Evolutionary conservation across 2,329 filamentous ascomycete species (phyloP), one percentile per base, ranked within the genome.

Genomic region (Aspergillus sp.): DNA sequence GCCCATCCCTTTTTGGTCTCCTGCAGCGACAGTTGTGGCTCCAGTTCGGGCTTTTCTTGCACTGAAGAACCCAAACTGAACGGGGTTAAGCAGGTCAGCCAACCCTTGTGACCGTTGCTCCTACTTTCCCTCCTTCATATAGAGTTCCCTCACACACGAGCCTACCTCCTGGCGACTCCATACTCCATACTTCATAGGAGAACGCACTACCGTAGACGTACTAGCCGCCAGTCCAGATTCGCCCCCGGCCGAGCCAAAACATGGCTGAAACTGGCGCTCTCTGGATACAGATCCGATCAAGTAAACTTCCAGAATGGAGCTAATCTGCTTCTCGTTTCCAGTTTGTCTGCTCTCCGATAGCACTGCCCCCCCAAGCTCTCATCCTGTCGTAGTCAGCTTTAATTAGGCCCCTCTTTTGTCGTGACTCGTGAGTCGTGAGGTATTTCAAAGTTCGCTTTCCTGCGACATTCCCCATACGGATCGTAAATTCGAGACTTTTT

Each of bases 231-330:
- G 23, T 43, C 27, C 31, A 55, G 21, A 40, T 7, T 53, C 41
- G 35, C 55, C 17, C 52, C 46, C 35, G 35, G 17, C 11, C 40
- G 33, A 47, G 44, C n/a, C 52, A 59, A 59, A 64, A 60, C 57
- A 55, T 48, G 52, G 59, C 57, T 63, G 61, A 64, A 63, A 64
- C 62, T 56, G 27, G 21, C 21, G 47, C 19, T 48, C 31, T 51
- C 41, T 53, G 40, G 25, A 46, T 40, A 46, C 8, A 57, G 47
- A 50, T 62, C 59, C 17, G 53, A 48, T 60, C 53, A 45, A 52
- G 56, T 53, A 51, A 57, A 51, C 58, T 64, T 64, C 63, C 62
- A 64, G 63, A 64, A 64, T 50, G 52, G 31, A 55, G 56, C 62
- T 61, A 63, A 58, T 45, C 21, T 56, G 27, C 27, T 31, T 31